A percentile compares a stretch with the other conserved stretches of the same genome.
Conservation (phyloP, 768 basidiomycete species). For the Rhizopogon vulgaris region DNA sequence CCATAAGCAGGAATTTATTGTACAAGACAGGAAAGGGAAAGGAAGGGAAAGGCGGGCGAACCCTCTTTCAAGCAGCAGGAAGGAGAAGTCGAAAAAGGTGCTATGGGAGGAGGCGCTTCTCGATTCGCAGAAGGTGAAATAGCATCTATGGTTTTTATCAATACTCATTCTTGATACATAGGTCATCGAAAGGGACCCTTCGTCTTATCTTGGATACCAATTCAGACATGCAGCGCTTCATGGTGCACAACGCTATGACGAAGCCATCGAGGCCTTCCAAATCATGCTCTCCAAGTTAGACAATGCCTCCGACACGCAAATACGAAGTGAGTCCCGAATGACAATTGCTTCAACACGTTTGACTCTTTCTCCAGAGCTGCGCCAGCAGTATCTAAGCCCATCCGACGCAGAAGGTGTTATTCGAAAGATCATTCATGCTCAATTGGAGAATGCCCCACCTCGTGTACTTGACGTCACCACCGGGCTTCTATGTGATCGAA, state of each 20-base stretch:
- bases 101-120: too few species aligned
- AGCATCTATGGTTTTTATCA: too few species aligned
- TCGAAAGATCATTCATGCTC: neutral
- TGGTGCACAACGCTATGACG: neutral
- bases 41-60: too few species aligned
- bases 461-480: neutral
- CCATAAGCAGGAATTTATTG: too few species aligned
- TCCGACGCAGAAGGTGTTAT: neutral
- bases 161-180: too few species aligned
- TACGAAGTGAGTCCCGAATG: neutral
- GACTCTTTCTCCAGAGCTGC: neutral
- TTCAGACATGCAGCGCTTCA: too few species aligned
- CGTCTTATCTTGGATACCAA: too few species aligned
- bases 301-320: neutral
- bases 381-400: neutral
- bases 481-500: neutral
- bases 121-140: too few species aligned
- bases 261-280: neutral
- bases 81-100: too few species aligned
- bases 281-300: neutral
- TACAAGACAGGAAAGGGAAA: too few species aligned
- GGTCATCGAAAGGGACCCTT: too few species aligned
- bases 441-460: neutral
- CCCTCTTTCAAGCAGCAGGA: too few species aligned
- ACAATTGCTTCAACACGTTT: neutral